A percentile compares a stretch with the other conserved stretches of the same genome.
Evolutionary conservation across 495 filamentous ascomycete genomes (phyloP).

Genomic region (Penicillium diatomitis): DNA sequence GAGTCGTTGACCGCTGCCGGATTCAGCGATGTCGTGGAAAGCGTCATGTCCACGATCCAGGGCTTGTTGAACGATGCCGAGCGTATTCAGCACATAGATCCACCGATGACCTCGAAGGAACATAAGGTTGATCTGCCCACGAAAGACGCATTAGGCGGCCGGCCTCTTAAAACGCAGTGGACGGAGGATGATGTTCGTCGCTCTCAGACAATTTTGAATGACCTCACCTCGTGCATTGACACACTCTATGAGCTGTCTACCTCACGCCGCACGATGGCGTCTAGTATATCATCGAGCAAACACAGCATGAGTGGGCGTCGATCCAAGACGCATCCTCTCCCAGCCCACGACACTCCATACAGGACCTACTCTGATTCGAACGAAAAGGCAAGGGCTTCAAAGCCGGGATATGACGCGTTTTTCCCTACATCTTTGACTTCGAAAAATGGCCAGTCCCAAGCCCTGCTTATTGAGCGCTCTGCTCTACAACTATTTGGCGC

Average conservation of each 20-base stretch:
- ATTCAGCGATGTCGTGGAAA: slow-evolving; percentile 75
- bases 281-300: slow-evolving; percentile 30
- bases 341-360: slow-evolving; percentile 21
- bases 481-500: slow-evolving; percentile 35
- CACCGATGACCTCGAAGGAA: slow-evolving; percentile 32
- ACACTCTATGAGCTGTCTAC: slow-evolving; percentile 79
- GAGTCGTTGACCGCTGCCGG: slow-evolving; percentile 76
- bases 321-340: slow-evolving; percentile 16
- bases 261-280: slow-evolving; percentile 49
- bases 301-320: slow-evolving; percentile 19
- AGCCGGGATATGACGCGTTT: slow-evolving; percentile 15
- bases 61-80: slow-evolving; percentile 81
- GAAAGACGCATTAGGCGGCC: slow-evolving; percentile 25
- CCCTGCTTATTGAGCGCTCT: slow-evolving; percentile 34
- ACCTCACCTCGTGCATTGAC: slow-evolving; percentile 79
- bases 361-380: slow-evolving; percentile 24
- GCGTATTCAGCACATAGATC: slow-evolving; percentile 53
- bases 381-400: slow-evolving; percentile 15
- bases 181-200: slow-evolving; percentile 40
- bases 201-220: slow-evolving; percentile 55
- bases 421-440: slow-evolving; percentile 12
- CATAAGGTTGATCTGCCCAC: slow-evolving; percentile 25
- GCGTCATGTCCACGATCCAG: slow-evolving; percentile 83
- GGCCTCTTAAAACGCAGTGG: slow-evolving; percentile 37
- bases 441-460: slow-evolving; percentile 13